Evolutionary conservation across 78 protist species (phyloP).

Genomic region (Isochrysis galbana): DNA sequence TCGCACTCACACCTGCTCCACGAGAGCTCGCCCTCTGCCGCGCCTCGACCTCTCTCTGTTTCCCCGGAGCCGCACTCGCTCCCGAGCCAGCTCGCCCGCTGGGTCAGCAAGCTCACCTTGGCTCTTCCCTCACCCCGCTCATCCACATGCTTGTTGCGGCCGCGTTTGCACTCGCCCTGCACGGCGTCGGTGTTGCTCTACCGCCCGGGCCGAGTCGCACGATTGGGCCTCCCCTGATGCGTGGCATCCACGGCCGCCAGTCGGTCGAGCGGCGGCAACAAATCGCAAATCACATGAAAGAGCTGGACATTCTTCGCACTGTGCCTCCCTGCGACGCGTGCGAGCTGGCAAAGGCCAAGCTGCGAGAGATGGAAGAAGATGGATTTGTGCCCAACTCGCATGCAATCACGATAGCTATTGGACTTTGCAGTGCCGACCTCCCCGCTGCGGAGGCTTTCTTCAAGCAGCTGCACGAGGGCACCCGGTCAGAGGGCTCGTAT

Average conservation of each 20-base stretch:
- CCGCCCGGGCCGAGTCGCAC: too few relatives aligned
- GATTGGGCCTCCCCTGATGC: neutral
- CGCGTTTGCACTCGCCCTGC: too few relatives aligned
- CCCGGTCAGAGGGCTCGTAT: neutral
- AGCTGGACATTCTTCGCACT: neutral
- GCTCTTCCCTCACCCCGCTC: too few relatives aligned
- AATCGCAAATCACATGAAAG: neutral
- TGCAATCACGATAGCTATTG: neutral
- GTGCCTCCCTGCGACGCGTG: neutral
- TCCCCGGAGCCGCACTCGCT: too few relatives aligned
- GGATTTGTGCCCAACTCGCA: neutral
- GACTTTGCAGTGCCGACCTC: neutral
- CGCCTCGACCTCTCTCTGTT: too few relatives aligned
- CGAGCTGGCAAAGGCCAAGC: neutral
- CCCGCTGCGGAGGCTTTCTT: neutral
- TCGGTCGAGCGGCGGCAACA: neutral
- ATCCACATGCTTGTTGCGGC: too few relatives aligned
- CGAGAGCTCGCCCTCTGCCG: too few relatives aligned
- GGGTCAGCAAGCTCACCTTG: too few relatives aligned
- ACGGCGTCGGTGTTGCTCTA: too few relatives aligned
- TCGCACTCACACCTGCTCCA: too few relatives aligned
- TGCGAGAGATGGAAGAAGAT: neutral
- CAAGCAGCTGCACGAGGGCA: neutral
- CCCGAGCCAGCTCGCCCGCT: too few relatives aligned
- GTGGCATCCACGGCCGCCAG: neutral